Conservation (phyloP, 257 asterid genomes). For the Nicotiana obtusifolia region DNA sequence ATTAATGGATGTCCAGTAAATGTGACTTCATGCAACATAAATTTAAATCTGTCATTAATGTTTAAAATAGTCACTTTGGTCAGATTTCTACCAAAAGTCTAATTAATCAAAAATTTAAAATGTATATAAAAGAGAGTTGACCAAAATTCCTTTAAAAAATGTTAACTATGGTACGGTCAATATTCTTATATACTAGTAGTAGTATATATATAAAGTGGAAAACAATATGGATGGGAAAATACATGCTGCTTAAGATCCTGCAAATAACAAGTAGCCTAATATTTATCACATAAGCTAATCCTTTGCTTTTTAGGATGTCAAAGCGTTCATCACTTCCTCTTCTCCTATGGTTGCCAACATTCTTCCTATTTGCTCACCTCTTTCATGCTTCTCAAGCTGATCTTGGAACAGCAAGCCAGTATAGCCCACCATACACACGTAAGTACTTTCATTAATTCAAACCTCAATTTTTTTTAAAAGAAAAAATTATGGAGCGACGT, state of each 20-base stretch:
- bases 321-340: neutral
- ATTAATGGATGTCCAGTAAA: neutral
- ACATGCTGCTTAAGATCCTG: neutral
- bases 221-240: neutral
- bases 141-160: neutral
- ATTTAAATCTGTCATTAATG: neutral
- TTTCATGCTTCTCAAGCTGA: slow-evolving; percentile 35
- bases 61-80: neutral
- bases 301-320: neutral
- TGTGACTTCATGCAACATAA: neutral
- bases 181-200: neutral
- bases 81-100: neutral
- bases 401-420: slow-evolving; percentile 56
- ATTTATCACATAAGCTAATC: neutral
- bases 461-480: neutral
- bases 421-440: slow-evolving; percentile 62
- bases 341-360: neutral
- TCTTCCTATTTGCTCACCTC: slow-evolving; percentile 16
- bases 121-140: neutral
- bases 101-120: neutral
- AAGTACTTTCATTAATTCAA: slow-evolving; percentile 19
- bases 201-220: neutral
- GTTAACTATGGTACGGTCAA: neutral
- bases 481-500: no score
- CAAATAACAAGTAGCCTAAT: neutral